These are phyloP conservation scores for Kluyveromyces aestuarii DNA, from an alignment of 805 yeast genomes.

Conservation along the genomic window DNA sequence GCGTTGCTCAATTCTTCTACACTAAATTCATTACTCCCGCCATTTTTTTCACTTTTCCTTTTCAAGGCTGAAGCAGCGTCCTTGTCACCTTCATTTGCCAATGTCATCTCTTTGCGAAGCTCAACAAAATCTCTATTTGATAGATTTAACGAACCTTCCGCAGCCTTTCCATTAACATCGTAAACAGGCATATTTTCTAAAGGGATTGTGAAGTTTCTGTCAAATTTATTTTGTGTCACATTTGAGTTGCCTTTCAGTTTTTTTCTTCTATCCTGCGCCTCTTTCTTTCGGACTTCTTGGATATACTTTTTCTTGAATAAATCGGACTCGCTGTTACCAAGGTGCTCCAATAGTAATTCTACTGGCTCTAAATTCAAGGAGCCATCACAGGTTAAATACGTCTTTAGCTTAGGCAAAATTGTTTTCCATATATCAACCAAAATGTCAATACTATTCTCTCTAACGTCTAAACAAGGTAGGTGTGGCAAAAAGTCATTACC, in stretches of 20 bases:
- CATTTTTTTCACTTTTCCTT: slow-evolving; percentile 29
- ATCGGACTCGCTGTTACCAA: slow-evolving; percentile 67
- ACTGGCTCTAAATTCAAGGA: slow-evolving; percentile 65
- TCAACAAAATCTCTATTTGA: slow-evolving; percentile 64
- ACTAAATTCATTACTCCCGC: slow-evolving; percentile 18
- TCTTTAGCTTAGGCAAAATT: slow-evolving; percentile 52
- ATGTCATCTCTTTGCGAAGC: slow-evolving; percentile 49
- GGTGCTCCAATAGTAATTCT: slow-evolving; percentile 52
- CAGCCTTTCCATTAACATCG: slow-evolving; percentile 64
- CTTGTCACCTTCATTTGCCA: slow-evolving; percentile 64
- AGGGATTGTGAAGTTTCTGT: slow-evolving; percentile 64
- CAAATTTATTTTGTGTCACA: slow-evolving; percentile 57
- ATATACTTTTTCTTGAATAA: slow-evolving; percentile 66
- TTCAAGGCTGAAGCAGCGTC: slow-evolving; percentile 57
- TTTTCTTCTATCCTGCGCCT: slow-evolving; percentile 51
- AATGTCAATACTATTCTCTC: slow-evolving; percentile 86
- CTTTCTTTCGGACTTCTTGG: slow-evolving; percentile 60
- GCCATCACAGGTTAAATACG: slow-evolving; percentile 89
- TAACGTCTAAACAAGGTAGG: slow-evolving; percentile 85
- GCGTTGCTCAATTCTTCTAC: slow-evolving; percentile 23
- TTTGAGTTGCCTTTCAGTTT: slow-evolving; percentile 41
- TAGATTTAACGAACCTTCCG: slow-evolving; percentile 56
- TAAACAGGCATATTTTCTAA: slow-evolving; percentile 66
- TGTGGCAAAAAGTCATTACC: slow-evolving; percentile 99
- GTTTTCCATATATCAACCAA: slow-evolving; percentile 79